A percentile compares a stretch with the other conserved stretches of the same genome.
phyloP scores from a whole-genome alignment of 2,329 filamentous ascomycete species.

The Colletotrichum chlorophyti region DNA sequence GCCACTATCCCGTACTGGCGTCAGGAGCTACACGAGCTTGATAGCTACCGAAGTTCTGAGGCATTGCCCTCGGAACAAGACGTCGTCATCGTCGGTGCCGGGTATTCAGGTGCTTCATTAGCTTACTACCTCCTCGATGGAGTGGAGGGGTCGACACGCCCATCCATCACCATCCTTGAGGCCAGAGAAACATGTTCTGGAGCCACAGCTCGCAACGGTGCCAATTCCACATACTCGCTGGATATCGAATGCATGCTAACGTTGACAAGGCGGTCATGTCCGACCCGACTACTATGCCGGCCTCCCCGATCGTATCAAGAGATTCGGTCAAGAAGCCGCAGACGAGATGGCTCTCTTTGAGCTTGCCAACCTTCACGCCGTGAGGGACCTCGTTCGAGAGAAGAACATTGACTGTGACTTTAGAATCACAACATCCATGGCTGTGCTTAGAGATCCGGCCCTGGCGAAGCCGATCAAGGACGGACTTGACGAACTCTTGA shows the following conservation, averaged over 20 bases:
- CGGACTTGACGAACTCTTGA: slow-evolving; percentile 19
- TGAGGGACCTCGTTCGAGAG: slow-evolving; percentile 19
- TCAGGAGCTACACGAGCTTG: slow-evolving; percentile 13
- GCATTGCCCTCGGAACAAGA: slow-evolving; percentile 20
- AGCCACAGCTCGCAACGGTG: slow-evolving; percentile 27
- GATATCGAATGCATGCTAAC: not conserved
- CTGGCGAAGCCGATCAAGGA: slow-evolving; percentile 31
- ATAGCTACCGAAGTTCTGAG: slow-evolving; percentile 25
- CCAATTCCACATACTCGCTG: accelerated
- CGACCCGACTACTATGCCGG: slow-evolving; percentile 22
- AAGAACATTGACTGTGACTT: slow-evolving; percentile 27
- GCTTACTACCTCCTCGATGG: slow-evolving; percentile 14
- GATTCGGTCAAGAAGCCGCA: slow-evolving; percentile 32
- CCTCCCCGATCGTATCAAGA: slow-evolving; percentile 1
- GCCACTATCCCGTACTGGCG: slow-evolving; percentile 23
- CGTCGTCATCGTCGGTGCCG: slow-evolving; percentile 28
- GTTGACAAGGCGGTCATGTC: slow-evolving; percentile 19
- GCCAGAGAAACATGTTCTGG: slow-evolving; percentile 27
- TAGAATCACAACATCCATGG: slow-evolving; percentile 17
- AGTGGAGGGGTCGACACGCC: not conserved
- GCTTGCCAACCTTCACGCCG: slow-evolving; percentile 20
- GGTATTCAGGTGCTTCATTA: slow-evolving; percentile 18
- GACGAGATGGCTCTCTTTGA: slow-evolving; percentile 34
- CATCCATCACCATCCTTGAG: slow-evolving; percentile 24
- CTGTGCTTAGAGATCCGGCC: slow-evolving; percentile 4